These are phyloP conservation scores for Aspergillus novoparasiticus DNA, from an alignment of 2,329 filamentous ascomycete species.

Conservation along the genomic window DNA sequence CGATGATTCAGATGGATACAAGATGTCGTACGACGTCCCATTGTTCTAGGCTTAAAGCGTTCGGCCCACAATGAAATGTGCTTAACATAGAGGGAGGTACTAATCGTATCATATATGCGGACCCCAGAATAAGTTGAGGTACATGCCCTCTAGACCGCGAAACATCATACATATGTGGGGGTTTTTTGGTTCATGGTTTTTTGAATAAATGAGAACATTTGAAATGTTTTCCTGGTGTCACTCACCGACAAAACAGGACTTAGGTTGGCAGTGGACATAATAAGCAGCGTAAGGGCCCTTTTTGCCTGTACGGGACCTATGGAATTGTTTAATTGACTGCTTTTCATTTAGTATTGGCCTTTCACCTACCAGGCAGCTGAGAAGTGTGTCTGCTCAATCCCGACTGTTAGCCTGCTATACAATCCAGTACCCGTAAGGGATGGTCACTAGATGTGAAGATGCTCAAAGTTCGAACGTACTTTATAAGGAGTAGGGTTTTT, in stretches of 20 bases:
- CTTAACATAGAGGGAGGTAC: not conserved
- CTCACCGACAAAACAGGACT: slow-evolving; percentile 70
- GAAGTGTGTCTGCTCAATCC: slow-evolving; percentile 67
- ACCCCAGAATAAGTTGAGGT: not conserved
- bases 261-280: slow-evolving; percentile 80
- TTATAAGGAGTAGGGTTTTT: slow-evolving; percentile 88
- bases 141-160: not conserved
- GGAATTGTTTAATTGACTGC: slow-evolving; percentile 23
- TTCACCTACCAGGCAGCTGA: slow-evolving; percentile 71
- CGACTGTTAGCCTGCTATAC: slow-evolving; percentile 24
- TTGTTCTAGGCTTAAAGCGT: not conserved
- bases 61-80: not conserved
- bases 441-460: slow-evolving; percentile 1
- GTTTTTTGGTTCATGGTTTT: not conserved
- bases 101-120: not conserved
- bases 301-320: slow-evolving; percentile 76
- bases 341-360: slow-evolving; percentile 10
- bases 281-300: slow-evolving; percentile 89
- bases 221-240: slow-evolving; percentile 21
- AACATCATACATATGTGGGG: not conserved
- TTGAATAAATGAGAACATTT: not conserved
- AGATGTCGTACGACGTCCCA: not conserved
- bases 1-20: not conserved
- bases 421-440: slow-evolving; percentile 14
- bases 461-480: slow-evolving; percentile 49